Evolutionary conservation across 1,284 basidiomycete genomes (phyloP).

Genomic region (Porogramme epimiltina): DNA sequence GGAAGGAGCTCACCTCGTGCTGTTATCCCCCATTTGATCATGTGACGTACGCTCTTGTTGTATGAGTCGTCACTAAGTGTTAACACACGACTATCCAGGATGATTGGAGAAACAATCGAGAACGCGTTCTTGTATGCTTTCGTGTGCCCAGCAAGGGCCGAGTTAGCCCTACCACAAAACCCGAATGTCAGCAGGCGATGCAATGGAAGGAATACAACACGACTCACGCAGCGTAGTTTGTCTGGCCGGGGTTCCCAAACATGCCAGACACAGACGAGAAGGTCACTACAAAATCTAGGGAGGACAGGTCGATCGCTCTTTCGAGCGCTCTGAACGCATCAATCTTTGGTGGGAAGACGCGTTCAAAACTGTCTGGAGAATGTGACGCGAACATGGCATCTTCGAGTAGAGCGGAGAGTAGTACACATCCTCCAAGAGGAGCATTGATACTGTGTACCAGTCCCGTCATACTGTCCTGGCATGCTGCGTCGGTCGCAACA

Average conservation of each 20-base stretch:
- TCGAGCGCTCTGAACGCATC: constrained; percentile 31
- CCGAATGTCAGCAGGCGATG: not conserved
- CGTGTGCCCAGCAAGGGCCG: constrained; percentile 34
- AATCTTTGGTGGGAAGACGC: constrained; percentile 33
- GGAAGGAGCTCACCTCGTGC: constrained; percentile 25
- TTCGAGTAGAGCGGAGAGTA: constrained; percentile 34
- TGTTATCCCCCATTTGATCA: constrained; percentile 31
- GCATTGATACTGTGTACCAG: constrained; percentile 25
- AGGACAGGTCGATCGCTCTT: constrained; percentile 20
- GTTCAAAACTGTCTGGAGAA: constrained; percentile 32
- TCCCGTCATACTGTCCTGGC: constrained; percentile 15
- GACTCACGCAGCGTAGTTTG: constrained; percentile 41
- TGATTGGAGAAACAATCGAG: constrained; percentile 36
- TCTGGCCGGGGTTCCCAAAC: constrained; percentile 42
- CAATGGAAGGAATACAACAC: not conserved
- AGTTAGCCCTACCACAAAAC: constrained; percentile 35
- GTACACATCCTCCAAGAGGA: constrained; percentile 38
- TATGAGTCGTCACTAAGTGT: constrained; percentile 10
- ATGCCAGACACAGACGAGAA: constrained; percentile 38
- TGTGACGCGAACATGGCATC: constrained; percentile 37
- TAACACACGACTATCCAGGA: constrained; percentile 30
- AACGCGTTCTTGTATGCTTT: constrained; percentile 36
- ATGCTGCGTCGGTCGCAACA: constrained; percentile 33
- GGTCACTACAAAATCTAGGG: constrained; percentile 39
- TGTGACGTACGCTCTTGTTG: constrained; percentile 16